Evolutionary conservation across 257 asterid genomes (phyloP).

Genomic region (Perilla frutescens): DNA sequence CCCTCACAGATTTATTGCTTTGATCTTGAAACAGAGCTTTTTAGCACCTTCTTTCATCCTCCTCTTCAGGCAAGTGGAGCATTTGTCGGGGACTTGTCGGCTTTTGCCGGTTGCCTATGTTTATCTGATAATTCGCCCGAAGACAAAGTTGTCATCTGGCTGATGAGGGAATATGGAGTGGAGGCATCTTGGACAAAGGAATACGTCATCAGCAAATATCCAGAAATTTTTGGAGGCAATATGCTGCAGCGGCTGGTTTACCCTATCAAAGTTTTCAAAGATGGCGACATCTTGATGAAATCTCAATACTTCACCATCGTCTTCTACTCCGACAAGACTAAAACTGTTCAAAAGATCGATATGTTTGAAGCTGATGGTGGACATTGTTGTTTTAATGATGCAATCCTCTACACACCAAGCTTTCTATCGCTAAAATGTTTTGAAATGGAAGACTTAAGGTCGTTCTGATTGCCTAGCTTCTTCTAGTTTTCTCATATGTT

Average conservation of each 20-base stretch:
- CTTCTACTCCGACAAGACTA: constrained; percentile 31
- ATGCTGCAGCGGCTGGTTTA: not conserved
- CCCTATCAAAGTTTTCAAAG: constrained; percentile 40
- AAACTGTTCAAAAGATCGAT: constrained; percentile 23
- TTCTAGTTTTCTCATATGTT: not conserved
- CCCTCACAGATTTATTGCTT: constrained; percentile 34
- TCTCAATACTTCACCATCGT: constrained; percentile 39
- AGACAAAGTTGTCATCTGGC: constrained; percentile 44
- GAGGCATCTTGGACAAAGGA: constrained; percentile 45
- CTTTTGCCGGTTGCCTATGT: constrained; percentile 33
- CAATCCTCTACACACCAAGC: constrained; percentile 9
- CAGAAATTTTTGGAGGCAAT: not conserved
- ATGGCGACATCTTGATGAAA: constrained; percentile 49
- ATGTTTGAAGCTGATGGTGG: not conserved
- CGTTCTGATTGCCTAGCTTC: not conserved
- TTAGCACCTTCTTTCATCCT: constrained; percentile 30
- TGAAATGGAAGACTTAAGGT: not conserved
- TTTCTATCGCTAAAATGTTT: not conserved
- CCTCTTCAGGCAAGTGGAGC: not conserved
- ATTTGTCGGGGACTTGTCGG: constrained; percentile 18
- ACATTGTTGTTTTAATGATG: not conserved
- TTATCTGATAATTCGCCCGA: constrained; percentile 39
- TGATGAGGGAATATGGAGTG: constrained; percentile 52
- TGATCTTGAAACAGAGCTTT: constrained; percentile 41
- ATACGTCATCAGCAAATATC: constrained; percentile 31